Conservation (phyloP, 805 yeast genomes). For the Kodamaea leandrae region DNA sequence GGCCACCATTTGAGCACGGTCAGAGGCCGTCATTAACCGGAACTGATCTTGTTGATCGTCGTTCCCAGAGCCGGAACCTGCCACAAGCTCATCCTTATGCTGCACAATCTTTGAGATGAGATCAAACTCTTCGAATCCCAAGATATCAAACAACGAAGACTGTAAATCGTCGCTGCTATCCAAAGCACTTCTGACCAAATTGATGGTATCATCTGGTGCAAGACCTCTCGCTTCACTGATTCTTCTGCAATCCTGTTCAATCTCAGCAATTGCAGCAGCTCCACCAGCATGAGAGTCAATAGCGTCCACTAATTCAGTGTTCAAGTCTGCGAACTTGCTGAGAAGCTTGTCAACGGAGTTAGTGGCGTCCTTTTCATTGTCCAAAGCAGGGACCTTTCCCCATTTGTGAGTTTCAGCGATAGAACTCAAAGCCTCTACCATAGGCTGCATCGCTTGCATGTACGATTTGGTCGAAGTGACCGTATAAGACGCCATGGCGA, state of each 20-base stretch:
- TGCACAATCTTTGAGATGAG: constrained; percentile 63
- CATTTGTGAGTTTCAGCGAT: constrained; percentile 19
- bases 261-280: constrained; percentile 18
- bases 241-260: constrained; percentile 29
- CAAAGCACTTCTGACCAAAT: constrained; percentile 30
- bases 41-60: constrained; percentile 13
- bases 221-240: constrained; percentile 34
- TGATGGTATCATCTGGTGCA: constrained; percentile 29
- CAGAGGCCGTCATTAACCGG: constrained; percentile 49
- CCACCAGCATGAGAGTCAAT: constrained; percentile 14
- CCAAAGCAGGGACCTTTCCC: constrained; percentile 36
- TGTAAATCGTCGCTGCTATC: constrained; percentile 61
- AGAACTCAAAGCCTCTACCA: constrained; percentile 49
- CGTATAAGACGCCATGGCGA: constrained; percentile 38
- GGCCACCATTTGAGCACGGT: constrained; percentile 51
- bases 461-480: constrained; percentile 70
- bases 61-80: constrained; percentile 3
- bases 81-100: constrained; percentile 29
- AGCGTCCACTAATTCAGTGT: constrained; percentile 23
- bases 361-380: constrained; percentile 29
- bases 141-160: constrained; percentile 67
- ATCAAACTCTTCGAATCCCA: constrained; percentile 87
- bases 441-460: constrained; percentile 73
- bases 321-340: constrained; percentile 37
- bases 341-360: constrained; percentile 33